phyloP scores from a whole-genome alignment of 345 rosid genomes.

The Sonneratia alba region DNA sequence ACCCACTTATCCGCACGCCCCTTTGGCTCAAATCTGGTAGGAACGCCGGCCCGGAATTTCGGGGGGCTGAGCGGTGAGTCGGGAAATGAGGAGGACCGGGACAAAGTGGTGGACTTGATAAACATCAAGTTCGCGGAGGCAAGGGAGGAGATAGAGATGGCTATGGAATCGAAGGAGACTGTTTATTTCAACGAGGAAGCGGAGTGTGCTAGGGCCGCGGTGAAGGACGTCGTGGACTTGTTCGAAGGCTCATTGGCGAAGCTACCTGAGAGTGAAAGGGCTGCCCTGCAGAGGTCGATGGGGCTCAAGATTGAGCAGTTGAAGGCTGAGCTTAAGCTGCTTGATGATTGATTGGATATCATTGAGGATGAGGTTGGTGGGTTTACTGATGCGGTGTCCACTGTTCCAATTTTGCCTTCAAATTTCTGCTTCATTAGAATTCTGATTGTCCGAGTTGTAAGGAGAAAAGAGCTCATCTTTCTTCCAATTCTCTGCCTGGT shows the following conservation, averaged over 20 bases:
- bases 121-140: constrained; percentile 95
- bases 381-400: background rate
- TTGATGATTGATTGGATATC: constrained; percentile 44
- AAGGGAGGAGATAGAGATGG: constrained; percentile 96
- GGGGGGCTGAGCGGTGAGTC: constrained; percentile 32
- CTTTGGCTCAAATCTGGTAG: background rate
- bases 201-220: constrained; percentile 75
- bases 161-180: constrained; percentile 93
- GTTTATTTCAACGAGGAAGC: constrained; percentile 91
- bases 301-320: constrained; percentile 95
- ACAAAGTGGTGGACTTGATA: constrained; percentile 67
- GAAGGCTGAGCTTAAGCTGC: constrained; percentile 78
- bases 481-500: background rate
- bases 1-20: background rate
- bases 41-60: constrained; percentile 3
- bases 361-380: background rate
- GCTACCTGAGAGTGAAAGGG: constrained; percentile 48
- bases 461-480: background rate
- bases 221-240: constrained; percentile 54
- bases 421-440: background rate
- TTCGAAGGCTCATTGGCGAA: constrained; percentile 50
- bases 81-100: constrained; percentile 32
- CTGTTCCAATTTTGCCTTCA: background rate
- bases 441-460: background rate
- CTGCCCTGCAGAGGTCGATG: constrained; percentile 76